Evolutionary conservation across 176 grass and related monocot genomes (phyloP).

Genomic region (Eremochloa ophiuroides): DNA sequence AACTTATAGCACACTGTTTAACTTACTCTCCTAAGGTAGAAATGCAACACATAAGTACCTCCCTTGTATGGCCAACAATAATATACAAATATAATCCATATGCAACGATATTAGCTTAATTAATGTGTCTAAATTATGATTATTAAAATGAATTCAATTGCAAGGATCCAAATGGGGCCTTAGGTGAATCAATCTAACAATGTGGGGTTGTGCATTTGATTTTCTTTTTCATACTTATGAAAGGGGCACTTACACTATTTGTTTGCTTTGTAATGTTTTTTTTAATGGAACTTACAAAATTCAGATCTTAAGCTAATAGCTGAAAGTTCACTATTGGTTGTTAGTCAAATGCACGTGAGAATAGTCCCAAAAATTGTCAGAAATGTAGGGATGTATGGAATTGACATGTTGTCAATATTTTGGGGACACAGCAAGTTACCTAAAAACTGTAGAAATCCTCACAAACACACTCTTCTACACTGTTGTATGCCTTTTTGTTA

Average conservation of each 20-base stretch:
- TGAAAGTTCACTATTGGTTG: neutral
- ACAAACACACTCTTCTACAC: neutral
- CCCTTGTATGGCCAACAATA: too few species aligned
- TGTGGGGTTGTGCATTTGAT: conserved; percentile 8
- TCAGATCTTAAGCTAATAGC: neutral
- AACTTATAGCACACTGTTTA: too few species aligned
- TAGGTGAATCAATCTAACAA: neutral
- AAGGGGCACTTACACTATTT: neutral
- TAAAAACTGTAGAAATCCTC: neutral
- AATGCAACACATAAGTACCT: too few species aligned
- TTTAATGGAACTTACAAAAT: neutral
- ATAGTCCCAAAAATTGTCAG: neutral
- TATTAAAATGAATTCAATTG: too few species aligned
- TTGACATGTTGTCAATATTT: neutral
- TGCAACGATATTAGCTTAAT: too few species aligned
- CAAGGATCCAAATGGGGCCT: too few species aligned
- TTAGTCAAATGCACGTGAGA: neutral
- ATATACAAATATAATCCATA: too few species aligned
- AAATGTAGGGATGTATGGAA: neutral
- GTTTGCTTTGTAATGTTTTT: conserved; percentile 5
- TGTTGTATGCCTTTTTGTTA: neutral
- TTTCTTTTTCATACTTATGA: conserved; percentile 3
- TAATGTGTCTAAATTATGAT: too few species aligned
- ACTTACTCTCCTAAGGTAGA: too few species aligned
- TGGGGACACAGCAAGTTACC: neutral